Evolutionary conservation across 148 eudicot species (phyloP).

Genomic region (Rhododendron molle): DNA sequence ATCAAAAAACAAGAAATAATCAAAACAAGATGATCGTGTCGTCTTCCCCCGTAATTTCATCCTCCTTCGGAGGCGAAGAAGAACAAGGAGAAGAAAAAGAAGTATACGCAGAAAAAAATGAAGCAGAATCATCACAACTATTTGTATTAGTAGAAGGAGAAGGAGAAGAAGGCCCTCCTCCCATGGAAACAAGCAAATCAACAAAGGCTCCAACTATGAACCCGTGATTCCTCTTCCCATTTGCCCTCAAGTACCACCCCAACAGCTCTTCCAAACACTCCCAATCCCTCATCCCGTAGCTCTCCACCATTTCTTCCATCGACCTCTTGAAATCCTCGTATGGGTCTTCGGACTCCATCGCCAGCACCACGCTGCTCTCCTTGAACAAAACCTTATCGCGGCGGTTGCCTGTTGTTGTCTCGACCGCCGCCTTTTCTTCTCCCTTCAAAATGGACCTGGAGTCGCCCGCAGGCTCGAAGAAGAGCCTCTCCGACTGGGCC

Average conservation of each 20-base stretch:
- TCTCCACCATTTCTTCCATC: constrained; percentile 87
- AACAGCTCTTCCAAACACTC: constrained; percentile 62
- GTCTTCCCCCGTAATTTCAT: constrained; percentile 4
- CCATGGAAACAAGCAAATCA: constrained; percentile 43
- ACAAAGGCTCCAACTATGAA: constrained; percentile 69
- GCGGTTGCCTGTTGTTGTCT: not conserved
- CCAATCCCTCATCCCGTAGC: constrained; percentile 59
- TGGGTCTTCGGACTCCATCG: constrained; percentile 54
- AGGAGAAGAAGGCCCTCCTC: constrained; percentile 9
- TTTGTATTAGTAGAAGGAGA: constrained; percentile 27
- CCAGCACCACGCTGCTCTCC: constrained; percentile 46
- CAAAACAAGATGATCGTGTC: not conserved
- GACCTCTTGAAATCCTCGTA: constrained; percentile 68
- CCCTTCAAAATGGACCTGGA: constrained; percentile 34
- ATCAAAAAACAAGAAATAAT: not conserved
- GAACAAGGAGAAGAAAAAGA: constrained; percentile 28
- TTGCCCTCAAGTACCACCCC: constrained; percentile 73
- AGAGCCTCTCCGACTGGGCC: constrained; percentile 54
- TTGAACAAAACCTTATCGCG: constrained; percentile 17
- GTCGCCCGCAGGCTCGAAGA: constrained; percentile 45
- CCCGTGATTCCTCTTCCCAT: constrained; percentile 56
- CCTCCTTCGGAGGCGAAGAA: constrained; percentile 9
- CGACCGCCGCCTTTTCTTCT: not conserved
- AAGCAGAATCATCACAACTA: constrained; percentile 8
- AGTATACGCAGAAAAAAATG: constrained; percentile 31